Evolutionary conservation across 202 grass and related monocot genomes (phyloP).

Genomic region (Carex sylvatica): DNA sequence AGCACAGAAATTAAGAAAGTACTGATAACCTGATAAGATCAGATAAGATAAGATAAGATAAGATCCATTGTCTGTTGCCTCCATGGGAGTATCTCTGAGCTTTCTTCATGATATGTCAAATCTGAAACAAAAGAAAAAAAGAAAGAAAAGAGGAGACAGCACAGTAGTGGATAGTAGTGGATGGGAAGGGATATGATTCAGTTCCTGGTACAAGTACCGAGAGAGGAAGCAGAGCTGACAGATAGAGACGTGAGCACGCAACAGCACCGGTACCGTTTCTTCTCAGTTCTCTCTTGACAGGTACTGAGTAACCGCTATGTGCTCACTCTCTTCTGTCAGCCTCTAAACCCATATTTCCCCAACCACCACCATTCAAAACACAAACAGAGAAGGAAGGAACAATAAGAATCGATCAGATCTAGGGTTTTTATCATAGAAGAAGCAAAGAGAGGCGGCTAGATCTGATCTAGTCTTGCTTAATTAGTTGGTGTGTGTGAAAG

Average conservation of each 20-base stretch:
- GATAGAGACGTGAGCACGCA: constrained; percentile 33
- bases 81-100: constrained; percentile 4
- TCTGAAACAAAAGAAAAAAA: constrained; percentile 25
- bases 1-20: constrained; percentile 36
- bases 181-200: neutral
- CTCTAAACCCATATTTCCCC: neutral
- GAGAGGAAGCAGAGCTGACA: constrained; percentile 26
- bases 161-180: neutral
- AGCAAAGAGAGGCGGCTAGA: constrained; percentile 21
- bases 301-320: constrained; percentile 28
- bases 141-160: neutral
- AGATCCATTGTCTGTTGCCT: neutral
- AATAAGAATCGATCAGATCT: constrained; percentile 10
- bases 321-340: constrained; percentile 40
- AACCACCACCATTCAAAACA: neutral
- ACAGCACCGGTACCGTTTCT: constrained; percentile 29
- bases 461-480: constrained; percentile 19
- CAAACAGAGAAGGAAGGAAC: neutral
- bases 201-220: constrained; percentile 30
- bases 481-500: neutral
- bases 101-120: constrained; percentile 24
- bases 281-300: neutral
- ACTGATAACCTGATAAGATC: neutral
- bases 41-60: neutral
- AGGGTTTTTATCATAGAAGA: neutral